Evolutionary conservation across 192 early-diverging fungal species (phyloP), one percentile per base, ranked within the genome.

Genomic region (Borealophlyctis nickersoniae): DNA sequence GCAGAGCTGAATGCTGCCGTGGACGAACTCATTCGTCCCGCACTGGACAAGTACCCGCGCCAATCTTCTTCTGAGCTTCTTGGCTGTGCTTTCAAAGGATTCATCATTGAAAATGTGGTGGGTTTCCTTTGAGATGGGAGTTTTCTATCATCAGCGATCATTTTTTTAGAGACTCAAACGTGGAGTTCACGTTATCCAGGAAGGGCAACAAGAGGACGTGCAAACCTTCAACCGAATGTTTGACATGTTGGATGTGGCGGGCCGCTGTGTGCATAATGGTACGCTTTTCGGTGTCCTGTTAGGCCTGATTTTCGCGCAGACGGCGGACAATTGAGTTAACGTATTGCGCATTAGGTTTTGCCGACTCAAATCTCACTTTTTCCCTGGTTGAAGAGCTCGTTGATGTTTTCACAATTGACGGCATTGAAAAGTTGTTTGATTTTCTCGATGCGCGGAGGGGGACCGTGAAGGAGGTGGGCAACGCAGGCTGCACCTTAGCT

Each of bases 301-400:
- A 22, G 30, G 3, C 49, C 7, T 19, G 23, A 22, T 4, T 35
- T 3, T 9, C 23, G 19, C 7, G 23, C 54, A 4, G 24, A 62
- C 60, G 36, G 22, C 60, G 13, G 23, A n/a, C n/a, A n/a, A 22
- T n/a, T 27, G 0, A 56, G 9, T 27, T 22, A 28, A 31, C n/a
- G 16, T 11, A 0, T 29, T 49, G 9, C 36, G n/a, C n/a, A n/a
- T 0, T 34, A 62, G 70, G 52, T 34, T 27, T 65, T 22, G 50
- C 58, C n/a, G 86, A 87, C 45, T 56, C 60, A 3, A 61, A 73
- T 23, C 59, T 83, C 31, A 78, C 87, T 0, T 68, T 92, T 4
- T 75, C 66, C 14, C 58, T 83, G 57, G 65, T 90, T 5, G 90
- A 92, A 54, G 90, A 92, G 53, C 51, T 91, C 2, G 53, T 90